These are phyloP conservation scores for Wickerhamiella australiensis DNA, from an alignment of 805 yeast species.

Conservation along the genomic window DNA sequence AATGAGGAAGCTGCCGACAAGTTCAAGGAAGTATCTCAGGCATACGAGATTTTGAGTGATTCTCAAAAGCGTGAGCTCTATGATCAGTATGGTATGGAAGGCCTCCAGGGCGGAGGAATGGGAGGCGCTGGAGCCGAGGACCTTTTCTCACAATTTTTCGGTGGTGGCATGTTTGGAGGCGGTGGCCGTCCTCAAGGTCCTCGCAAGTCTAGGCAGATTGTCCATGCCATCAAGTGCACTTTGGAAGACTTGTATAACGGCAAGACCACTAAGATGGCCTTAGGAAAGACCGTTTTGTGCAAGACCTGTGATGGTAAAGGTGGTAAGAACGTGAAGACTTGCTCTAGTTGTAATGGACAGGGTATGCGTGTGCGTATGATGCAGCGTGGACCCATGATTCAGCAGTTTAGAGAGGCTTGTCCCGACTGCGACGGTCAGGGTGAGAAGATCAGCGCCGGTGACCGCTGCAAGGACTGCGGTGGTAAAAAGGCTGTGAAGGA, in stretches of 20 bases:
- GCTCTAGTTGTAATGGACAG: slow-evolving; percentile 78
- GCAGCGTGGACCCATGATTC: slow-evolving; percentile 99
- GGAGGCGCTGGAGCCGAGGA: slow-evolving; percentile 62
- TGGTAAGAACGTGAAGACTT: slow-evolving; percentile 84
- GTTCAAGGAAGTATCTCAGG: slow-evolving; percentile 81
- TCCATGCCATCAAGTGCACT: slow-evolving; percentile 72
- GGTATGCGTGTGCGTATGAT: slow-evolving; percentile 88
- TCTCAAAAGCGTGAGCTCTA: slow-evolving; percentile 78
- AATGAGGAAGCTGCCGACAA: slow-evolving; percentile 80
- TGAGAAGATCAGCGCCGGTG: slow-evolving; percentile 73
- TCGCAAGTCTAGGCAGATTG: slow-evolving; percentile 78
- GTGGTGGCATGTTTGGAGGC: slow-evolving; percentile 43
- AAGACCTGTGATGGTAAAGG: slow-evolving; percentile 86
- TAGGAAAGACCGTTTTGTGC: slow-evolving; percentile 85
- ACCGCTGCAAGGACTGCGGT: slow-evolving; percentile 72
- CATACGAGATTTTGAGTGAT: slow-evolving; percentile 81
- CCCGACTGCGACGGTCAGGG: slow-evolving; percentile 88
- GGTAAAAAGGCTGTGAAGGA: slow-evolving; percentile 83
- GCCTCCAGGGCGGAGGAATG: slow-evolving; percentile 65
- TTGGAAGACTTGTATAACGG: slow-evolving; percentile 48
- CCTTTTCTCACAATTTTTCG: slow-evolving; percentile 69
- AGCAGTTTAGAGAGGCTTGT: slow-evolving; percentile 92
- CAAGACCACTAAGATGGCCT: slow-evolving; percentile 82
- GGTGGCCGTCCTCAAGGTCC: slow-evolving; percentile 71
- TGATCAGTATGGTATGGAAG: slow-evolving; percentile 86